These are phyloP conservation scores for Stipa capillata DNA, from an alignment of 176 grass and related monocot genomes.

Conservation along the genomic window DNA sequence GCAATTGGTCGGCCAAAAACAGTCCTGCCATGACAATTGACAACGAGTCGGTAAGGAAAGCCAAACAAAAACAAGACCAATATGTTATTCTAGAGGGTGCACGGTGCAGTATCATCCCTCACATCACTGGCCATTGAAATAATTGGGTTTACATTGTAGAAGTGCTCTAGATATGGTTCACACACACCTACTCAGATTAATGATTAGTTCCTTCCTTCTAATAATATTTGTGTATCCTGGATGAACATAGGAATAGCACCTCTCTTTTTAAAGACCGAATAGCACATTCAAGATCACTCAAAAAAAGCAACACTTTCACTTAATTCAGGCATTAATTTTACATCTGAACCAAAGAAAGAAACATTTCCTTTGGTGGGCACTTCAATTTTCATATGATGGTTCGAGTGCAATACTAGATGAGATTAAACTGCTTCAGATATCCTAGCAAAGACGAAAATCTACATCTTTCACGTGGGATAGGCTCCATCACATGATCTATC, in stretches of 20 bases:
- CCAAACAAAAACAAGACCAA: not conserved
- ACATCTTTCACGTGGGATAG: not conserved
- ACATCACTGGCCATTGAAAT: not conserved
- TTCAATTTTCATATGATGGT: not conserved
- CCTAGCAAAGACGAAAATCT: not conserved
- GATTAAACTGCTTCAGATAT: not conserved
- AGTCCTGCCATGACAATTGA: conserved; percentile 46
- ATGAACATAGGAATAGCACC: not conserved
- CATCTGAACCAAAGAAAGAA: not conserved
- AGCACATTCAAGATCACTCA: not conserved
- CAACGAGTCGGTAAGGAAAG: not conserved
- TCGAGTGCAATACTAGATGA: not conserved
- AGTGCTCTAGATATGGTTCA: not conserved
- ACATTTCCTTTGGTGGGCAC: not conserved
- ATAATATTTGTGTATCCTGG: not conserved
- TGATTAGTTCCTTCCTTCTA: not conserved
- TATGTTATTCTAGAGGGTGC: not conserved
- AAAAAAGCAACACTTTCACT: not conserved
- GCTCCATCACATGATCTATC: not conserved
- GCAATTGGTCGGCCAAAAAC: conserved; percentile 80
- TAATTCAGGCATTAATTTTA: not conserved
- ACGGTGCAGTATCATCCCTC: not conserved
- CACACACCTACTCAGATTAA: not conserved
- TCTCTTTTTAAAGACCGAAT: not conserved
- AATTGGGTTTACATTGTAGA: not conserved